Base-by-base conservation (phyloP, 2,329 filamentous ascomycete genomes). In the Apiospora arundinis region DNA sequence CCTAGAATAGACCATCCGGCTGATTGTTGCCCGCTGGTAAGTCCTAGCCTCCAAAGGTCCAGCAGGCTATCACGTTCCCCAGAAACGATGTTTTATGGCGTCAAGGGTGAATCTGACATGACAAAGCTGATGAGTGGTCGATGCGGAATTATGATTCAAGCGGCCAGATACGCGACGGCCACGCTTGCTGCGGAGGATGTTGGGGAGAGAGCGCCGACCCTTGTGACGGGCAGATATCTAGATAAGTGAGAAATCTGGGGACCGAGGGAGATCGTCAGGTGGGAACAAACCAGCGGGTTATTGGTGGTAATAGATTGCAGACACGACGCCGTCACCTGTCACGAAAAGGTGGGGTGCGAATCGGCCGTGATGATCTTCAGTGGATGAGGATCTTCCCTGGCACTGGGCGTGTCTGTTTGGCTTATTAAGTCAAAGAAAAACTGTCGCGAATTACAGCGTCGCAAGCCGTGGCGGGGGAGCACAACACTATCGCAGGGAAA, bases 251-350 rank as follows among this genome's bases (percentile, higher is more conserved):
- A 40, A 40, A 63, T 63, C 56, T 63, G 56, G 56, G 32, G 12
- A 40, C 32, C 56, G 16, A 14, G 56, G 56, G n/a, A n/a, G 18
- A 63, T 63, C 32, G 56, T 12, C 18, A n/a, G 32, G 56, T 63
- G 56, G 56, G 56, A 63, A 63, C 56, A 9, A n/a, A 63, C 32
- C 45, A 42, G 42, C 14, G 48, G 37, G 68, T 70, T 63, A 70
- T 68, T 70, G 69, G 69, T 69, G 71, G 71, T 70, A 68, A 52
- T 67, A 46, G 28, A 68, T 45, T 60, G 66, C 40, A 14, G 68
- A 44, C 69, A 69, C 45, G 56, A 28, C 23, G 44, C 45, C 23
- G 45, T 49, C 66, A 56, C 49, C 69, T 67, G 52, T 44, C 28
- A 70, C 67, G 32, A 71, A 46, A 45, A 67, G 69, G 44, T 63